These are phyloP conservation scores for Blastomyces parvus DNA, from an alignment of 2,329 filamentous ascomycete genomes.

Conservation along the genomic window DNA sequence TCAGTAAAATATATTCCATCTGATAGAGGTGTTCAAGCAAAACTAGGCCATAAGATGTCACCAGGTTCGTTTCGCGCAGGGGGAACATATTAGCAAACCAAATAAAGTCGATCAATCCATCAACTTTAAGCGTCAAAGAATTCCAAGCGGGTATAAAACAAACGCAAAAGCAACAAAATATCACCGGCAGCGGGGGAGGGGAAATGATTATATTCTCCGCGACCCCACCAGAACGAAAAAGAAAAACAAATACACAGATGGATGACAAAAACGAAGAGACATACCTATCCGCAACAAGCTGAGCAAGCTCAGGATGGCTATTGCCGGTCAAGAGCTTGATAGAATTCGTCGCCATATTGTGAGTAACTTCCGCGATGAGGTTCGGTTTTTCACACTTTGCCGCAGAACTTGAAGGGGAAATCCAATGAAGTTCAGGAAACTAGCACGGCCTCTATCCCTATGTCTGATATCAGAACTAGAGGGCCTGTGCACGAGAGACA, in stretches of 20 bases:
- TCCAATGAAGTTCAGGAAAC: neutral
- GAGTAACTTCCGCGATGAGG: neutral
- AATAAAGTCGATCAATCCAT: neutral
- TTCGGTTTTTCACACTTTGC: neutral
- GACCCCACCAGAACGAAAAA: neutral
- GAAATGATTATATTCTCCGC: neutral
- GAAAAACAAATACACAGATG: slow-evolving; percentile 1
- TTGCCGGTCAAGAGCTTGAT: slow-evolving; percentile 69
- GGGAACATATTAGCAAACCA: neutral
- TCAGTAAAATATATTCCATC: neutral
- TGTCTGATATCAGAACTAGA: neutral
- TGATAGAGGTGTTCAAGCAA: neutral
- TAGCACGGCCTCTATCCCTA: neutral
- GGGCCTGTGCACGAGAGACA: neutral
- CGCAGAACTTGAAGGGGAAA: neutral
- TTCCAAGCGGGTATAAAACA: neutral
- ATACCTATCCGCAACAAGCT: slow-evolving; percentile 58
- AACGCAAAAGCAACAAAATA: neutral
- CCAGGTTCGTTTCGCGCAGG: neutral
- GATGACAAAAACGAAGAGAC: slow-evolving; percentile 16
- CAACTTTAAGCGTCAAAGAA: neutral
- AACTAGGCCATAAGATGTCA: no score
- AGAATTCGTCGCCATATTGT: slow-evolving; percentile 58
- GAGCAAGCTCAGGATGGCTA: slow-evolving; percentile 62
- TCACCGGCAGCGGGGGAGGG: neutral